phyloP scores from a whole-genome alignment of 495 filamentous ascomycete species.

The Penicillium coprophilum region DNA sequence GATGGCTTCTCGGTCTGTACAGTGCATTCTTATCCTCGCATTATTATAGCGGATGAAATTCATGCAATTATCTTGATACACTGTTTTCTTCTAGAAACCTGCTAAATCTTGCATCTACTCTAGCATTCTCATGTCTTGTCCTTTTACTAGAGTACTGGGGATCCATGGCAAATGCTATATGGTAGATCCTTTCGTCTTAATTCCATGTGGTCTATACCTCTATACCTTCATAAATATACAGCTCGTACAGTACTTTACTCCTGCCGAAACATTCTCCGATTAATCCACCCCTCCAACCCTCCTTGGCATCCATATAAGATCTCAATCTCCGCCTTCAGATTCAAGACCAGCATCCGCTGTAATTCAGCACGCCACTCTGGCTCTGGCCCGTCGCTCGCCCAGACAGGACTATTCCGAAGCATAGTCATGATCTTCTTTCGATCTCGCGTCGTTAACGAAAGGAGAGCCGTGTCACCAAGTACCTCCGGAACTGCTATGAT shows the following conservation, averaged over 20 bases:
- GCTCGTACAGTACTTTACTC: slow-evolving; percentile 1
- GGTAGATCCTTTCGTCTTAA: neutral
- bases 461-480: slow-evolving; percentile 38
- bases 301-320: slow-evolving; percentile 61
- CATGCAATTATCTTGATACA: neutral
- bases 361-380: slow-evolving; percentile 62
- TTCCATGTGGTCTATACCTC: neutral
- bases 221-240: neutral
- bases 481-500: slow-evolving; percentile 35
- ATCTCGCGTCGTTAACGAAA: slow-evolving; percentile 63
- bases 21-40: slow-evolving; percentile 19
- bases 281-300: slow-evolving; percentile 65
- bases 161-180: neutral
- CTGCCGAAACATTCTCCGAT: slow-evolving; percentile 42
- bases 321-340: slow-evolving; percentile 89
- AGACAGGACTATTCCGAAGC: slow-evolving; percentile 55
- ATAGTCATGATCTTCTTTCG: slow-evolving; percentile 65
- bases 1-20: slow-evolving; percentile 18
- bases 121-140: neutral
- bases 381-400: slow-evolving; percentile 49
- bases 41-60: slow-evolving; percentile 13
- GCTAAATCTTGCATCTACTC: neutral
- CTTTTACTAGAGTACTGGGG: neutral
- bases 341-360: slow-evolving; percentile 83
- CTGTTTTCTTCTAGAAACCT: neutral